phyloP scores from a whole-genome alignment of 768 basidiomycete species.

The Amanita thiersii region DNA sequence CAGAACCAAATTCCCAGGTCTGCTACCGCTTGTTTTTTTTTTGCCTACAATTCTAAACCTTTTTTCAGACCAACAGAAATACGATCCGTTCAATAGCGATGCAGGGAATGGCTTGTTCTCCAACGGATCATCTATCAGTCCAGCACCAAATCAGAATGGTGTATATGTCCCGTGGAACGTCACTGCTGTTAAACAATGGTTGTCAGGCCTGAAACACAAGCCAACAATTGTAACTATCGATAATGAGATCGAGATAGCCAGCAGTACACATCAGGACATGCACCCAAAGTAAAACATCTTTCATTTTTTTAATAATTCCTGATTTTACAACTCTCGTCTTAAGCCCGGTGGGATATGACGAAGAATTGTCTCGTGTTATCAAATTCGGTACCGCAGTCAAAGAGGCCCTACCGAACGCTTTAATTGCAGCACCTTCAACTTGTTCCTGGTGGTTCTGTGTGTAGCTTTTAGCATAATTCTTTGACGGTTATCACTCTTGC shows the following conservation, averaged over 20 bases:
- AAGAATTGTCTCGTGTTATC: constrained; percentile 39
- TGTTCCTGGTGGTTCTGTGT: constrained; percentile 39
- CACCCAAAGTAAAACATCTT: constrained; percentile 33
- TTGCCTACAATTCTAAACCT: constrained; percentile 1
- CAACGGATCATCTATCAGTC: constrained; percentile 39
- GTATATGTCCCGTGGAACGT: constrained; percentile 44
- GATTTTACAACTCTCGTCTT: not conserved
- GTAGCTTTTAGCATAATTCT: constrained; percentile 11
- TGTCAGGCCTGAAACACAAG: constrained; percentile 36
- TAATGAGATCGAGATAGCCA: constrained; percentile 51
- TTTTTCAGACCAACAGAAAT: constrained; percentile 28
- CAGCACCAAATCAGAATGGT: constrained; percentile 26
- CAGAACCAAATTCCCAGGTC: constrained; percentile 33
- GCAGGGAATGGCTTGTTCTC: constrained; percentile 42
- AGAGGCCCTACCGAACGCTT: constrained; percentile 32
- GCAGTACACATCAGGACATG: constrained; percentile 49
- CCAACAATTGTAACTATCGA: constrained; percentile 41
- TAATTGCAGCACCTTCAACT: constrained; percentile 39
- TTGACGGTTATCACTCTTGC: not conserved
- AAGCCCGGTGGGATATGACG: constrained; percentile 41
- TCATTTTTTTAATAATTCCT: not conserved
- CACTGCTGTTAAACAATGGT: constrained; percentile 33
- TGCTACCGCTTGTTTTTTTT: not conserved
- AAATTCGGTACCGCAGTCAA: constrained; percentile 32
- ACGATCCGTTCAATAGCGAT: constrained; percentile 40